Evolutionary conservation across 306 rosid species (phyloP), one percentile per base, ranked within the genome.

Genomic region (Fragaria iinumae): DNA sequence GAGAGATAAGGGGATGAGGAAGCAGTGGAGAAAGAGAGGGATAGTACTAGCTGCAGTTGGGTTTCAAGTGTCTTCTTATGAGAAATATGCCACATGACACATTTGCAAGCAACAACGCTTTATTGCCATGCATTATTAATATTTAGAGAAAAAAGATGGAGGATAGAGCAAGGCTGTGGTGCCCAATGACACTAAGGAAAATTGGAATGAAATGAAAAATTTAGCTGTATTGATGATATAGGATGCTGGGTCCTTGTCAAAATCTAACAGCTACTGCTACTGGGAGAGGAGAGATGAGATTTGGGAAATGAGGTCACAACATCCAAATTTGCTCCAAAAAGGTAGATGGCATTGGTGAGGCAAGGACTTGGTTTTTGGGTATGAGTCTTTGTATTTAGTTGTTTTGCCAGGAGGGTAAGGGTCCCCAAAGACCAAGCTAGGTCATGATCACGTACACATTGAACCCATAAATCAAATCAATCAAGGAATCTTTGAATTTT

Each of bases 291-390:
- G 44, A 32, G 9, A 16, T 48, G 52, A 16, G 55, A 2, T 63
- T 43, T 84, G 56, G 77, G 86, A 86, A 85, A 83, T 80, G 86
- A 72, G 87, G 84, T 77, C 79, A 84, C 83, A 87, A 67, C 44
- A 79, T 86, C 94, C 96, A 89, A 85, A 80, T 23, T 72, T 76
- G 72, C 82, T 80, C 86, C 73, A 77, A 72, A 82, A 80, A 77
- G 59, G 83, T 57, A 18, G 80, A 83, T 80, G 88, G 83, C 85
- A 83, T 87, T 87, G 89, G 84, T 78, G 57, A 76, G 87, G 84
- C 49, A 36, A 65, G 75, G 76, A 66, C 79, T 71, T 68, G 60
- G 72, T 79, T 81, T 78, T 85, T 76, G 73, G 74, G 88, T 86
- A 57, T 70, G 67, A 23, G 85, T 74, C 78, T 34, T 73, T 48